A percentile compares a stretch with the other conserved stretches of the same genome.
Conservation (phyloP, 768 basidiomycete species). For the Amanita subjunquillea region DNA sequence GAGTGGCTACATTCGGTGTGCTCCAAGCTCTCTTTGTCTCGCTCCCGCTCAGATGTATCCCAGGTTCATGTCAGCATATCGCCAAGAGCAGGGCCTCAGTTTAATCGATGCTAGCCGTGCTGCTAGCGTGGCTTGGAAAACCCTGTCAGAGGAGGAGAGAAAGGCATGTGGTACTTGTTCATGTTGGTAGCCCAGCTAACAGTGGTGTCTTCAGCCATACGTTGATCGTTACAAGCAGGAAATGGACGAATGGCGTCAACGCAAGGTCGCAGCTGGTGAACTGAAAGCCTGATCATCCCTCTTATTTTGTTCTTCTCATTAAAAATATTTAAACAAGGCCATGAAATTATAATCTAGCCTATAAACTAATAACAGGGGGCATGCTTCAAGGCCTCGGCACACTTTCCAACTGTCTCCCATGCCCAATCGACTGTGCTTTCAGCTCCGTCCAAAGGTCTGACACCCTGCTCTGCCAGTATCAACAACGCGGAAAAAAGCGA, state of each 20-base stretch:
- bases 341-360: background rate
- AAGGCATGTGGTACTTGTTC: background rate
- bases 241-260: background rate
- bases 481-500: conserved; percentile 53
- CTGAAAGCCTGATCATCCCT: background rate
- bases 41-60: background rate
- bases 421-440: conserved; percentile 24
- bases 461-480: conserved; percentile 31
- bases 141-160: conserved; percentile 1
- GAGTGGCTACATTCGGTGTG: conserved; percentile 8
- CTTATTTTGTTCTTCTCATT: background rate
- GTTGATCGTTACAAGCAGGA: background rate
- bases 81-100: background rate
- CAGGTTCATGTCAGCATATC: background rate
- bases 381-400: conserved; percentile 15
- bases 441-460: conserved; percentile 2
- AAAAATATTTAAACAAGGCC: background rate
- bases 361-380: conserved; percentile 6
- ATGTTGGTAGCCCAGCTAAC: background rate
- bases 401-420: conserved; percentile 24
- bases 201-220: background rate
- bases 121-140: conserved; percentile 1
- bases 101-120: background rate
- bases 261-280: background rate
- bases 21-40: background rate